Conservation (phyloP, 2,329 filamentous ascomycete genomes). For the Blastomyces silverae region DNA sequence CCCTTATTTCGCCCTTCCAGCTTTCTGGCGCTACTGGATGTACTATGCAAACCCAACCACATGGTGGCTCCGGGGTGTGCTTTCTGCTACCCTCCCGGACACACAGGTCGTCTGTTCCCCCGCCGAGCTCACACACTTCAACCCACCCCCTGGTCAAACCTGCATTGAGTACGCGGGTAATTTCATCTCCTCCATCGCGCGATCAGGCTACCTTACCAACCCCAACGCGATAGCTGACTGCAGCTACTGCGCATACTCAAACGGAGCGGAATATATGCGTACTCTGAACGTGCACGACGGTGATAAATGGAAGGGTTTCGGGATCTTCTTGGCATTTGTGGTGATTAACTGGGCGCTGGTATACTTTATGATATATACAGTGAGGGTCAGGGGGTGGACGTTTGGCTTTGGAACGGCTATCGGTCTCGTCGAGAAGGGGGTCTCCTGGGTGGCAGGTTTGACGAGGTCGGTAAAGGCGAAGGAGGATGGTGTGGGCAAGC, state of each 20-base stretch:
- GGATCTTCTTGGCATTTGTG: constrained; percentile 17
- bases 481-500: constrained; percentile 12
- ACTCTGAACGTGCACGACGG: constrained; percentile 14
- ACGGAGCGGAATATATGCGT: constrained; percentile 13
- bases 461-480: constrained; percentile 19
- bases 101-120: constrained; percentile 47
- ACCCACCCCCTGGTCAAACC: constrained; percentile 57
- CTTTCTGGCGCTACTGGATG: constrained; percentile 65
- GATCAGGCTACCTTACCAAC: constrained; percentile 56
- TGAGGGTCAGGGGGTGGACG: constrained; percentile 14
- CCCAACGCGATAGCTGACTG: constrained; percentile 52
- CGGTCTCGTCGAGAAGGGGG: constrained; percentile 39
- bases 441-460: constrained; percentile 29
- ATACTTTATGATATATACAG: constrained; percentile 18
- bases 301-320: constrained; percentile 18
- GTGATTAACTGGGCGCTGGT: constrained; percentile 15
- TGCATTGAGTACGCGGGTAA: constrained; percentile 58
- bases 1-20: constrained; percentile 57
- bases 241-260: constrained; percentile 22
- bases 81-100: constrained; percentile 55
- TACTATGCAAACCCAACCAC: constrained; percentile 63
- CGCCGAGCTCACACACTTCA: constrained; percentile 58
- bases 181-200: constrained; percentile 44
- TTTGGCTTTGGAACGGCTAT: constrained; percentile 50
- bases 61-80: constrained; percentile 65